These are phyloP conservation scores for Phialophora expanda DNA, from an alignment of 2,329 filamentous ascomycete genomes.

Conservation along the genomic window DNA sequence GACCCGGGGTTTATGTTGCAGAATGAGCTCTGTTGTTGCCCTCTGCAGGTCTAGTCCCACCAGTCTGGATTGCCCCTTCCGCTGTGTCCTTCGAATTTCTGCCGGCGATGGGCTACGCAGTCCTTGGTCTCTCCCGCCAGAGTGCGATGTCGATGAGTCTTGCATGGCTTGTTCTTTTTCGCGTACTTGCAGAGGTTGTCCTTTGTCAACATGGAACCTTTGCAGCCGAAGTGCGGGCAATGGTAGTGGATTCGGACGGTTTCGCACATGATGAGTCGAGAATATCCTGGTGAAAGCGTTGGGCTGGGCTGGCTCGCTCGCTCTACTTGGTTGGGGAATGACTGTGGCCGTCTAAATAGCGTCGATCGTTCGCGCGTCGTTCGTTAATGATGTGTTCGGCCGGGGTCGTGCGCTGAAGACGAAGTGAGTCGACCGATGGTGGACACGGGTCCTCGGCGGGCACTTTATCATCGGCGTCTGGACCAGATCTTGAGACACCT, in stretches of 20 bases:
- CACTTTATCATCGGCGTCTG: not conserved
- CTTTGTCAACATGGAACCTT: slow-evolving; percentile 15
- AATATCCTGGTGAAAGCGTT: not conserved
- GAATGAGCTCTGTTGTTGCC: not conserved
- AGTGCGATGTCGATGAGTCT: slow-evolving; percentile 19
- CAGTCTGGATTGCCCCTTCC: slow-evolving; percentile 27
- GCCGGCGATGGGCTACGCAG: slow-evolving; percentile 20
- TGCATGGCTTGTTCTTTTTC: slow-evolving; percentile 28
- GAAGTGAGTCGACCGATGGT: not conserved
- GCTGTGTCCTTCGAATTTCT: slow-evolving; percentile 27
- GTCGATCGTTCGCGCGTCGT: not conserved
- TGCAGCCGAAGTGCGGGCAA: slow-evolving; percentile 25
- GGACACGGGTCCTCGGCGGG: not conserved
- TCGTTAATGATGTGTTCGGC: not conserved
- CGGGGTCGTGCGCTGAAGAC: not conserved
- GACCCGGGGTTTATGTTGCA: no score
- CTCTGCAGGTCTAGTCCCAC: slow-evolving; percentile 20
- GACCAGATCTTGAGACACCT: not conserved
- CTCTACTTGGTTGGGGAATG: not conserved
- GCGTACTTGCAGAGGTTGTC: slow-evolving; percentile 20
- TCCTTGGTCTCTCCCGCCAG: slow-evolving; percentile 24
- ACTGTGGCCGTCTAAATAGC: not conserved
- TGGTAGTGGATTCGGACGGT: slow-evolving; percentile 26
- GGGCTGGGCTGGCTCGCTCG: not conserved
- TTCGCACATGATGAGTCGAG: slow-evolving; percentile 26